Evolutionary conservation across 163 green algal species (phyloP), one percentile per base, ranked within the genome.

Genomic region (Scenedesmus sp.): DNA sequence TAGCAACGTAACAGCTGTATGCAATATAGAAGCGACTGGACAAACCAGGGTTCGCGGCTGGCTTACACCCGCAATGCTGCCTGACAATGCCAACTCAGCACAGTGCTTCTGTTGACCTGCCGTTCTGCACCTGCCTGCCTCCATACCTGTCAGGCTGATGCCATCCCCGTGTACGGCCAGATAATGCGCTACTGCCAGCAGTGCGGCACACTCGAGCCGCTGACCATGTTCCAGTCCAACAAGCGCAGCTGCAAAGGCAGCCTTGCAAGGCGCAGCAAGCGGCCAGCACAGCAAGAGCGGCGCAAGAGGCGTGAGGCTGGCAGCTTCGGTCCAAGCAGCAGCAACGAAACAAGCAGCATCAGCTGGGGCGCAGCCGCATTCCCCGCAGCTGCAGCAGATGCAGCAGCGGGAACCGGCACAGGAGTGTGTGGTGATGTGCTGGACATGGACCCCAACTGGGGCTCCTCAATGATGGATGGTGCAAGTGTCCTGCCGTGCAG

Each of bases 231-330:
- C 40, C 30, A 76, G 12, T 76, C 30, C 65, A 40, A 76, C 30
- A 76, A 76, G 65, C 65, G 65, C 65, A 76, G 65, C 65, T 76
- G 65, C 65, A 76, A 30, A 30, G 65, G 40, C 65, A 76, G 65
- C 26, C 65, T 76, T 1, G 65, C 16, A 9, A 76, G 65, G 65
- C 65, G 65, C 30, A 24, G 37, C 65, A 76, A 76, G 65, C 65
- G 65, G 3, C 65, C 65, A 1, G 65, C 65, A 37, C 65, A 76
- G 30, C 30, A 7, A 2, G 65, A 76, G 65, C 65, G 65, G 6
- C 65, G 65, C 65, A 76, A 40, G 26, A 76, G 65, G 65, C 65
- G 65, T 30, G 30, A 22, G 2, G 65, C 56, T n/a, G 22, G 56
- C 56, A 70, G 56, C 56, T 70, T 76, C 30, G 9, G 9, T 30